Conservation (phyloP, 305 asterid species). For the Fraxinus platypoda region DNA sequence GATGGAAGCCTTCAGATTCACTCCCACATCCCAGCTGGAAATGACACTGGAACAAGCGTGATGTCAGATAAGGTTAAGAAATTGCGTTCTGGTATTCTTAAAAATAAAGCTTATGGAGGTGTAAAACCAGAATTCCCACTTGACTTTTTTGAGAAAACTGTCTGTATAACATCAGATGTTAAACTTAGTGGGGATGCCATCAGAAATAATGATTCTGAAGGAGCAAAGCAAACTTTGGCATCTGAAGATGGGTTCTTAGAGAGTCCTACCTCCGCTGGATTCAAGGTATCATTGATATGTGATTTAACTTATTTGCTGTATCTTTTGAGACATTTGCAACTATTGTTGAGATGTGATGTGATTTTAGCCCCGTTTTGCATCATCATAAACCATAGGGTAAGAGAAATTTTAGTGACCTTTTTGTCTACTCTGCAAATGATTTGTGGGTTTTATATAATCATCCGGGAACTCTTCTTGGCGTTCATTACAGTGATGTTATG, state of each 20-base stretch:
- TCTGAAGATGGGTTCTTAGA: slow-evolving; percentile 97
- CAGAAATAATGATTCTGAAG: slow-evolving; percentile 93
- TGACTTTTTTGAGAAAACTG: slow-evolving; percentile 91
- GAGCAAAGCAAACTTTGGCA: slow-evolving; percentile 86
- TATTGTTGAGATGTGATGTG: not conserved
- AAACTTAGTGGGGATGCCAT: slow-evolving; percentile 89
- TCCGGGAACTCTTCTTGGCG: not conserved
- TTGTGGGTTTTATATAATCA: not conserved
- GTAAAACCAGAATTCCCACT: slow-evolving; percentile 93
- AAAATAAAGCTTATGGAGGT: slow-evolving; percentile 89
- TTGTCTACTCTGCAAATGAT: not conserved
- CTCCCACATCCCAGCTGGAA: slow-evolving; percentile 80
- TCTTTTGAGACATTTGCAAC: not conserved
- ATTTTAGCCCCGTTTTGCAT: not conserved
- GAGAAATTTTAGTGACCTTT: not conserved
- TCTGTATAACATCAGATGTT: slow-evolving; percentile 87
- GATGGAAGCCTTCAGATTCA: slow-evolving; percentile 99
- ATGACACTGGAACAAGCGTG: slow-evolving; percentile 58
- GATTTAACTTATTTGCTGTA: slow-evolving; percentile 12
- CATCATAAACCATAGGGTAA: not conserved
- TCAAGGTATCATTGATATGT: slow-evolving; percentile 61
- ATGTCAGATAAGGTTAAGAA: slow-evolving; percentile 87
- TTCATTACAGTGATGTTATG: not conserved
- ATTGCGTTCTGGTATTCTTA: slow-evolving; percentile 83
- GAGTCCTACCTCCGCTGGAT: slow-evolving; percentile 85